These are phyloP conservation scores for Trypanosoma vivax DNA, from an alignment of 208 protist genomes.

Conservation along the genomic window DNA sequence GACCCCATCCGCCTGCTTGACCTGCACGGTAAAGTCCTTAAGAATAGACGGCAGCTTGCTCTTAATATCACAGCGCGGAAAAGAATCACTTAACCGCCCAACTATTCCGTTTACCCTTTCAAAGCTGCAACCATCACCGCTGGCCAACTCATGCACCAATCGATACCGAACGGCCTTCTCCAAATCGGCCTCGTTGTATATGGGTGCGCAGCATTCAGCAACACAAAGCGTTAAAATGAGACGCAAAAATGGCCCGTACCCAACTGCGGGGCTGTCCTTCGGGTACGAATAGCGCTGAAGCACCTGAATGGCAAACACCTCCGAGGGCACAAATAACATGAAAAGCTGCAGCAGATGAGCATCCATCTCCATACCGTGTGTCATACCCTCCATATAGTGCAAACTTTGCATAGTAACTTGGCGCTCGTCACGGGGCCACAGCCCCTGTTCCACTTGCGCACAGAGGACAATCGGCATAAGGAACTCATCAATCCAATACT, in stretches of 20 bases:
- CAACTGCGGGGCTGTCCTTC: background rate
- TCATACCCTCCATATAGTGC: constrained; percentile 26
- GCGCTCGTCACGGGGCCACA: constrained; percentile 53
- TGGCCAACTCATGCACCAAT: constrained; percentile 14
- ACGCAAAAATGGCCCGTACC: constrained; percentile 33
- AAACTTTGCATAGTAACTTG: constrained; percentile 17
- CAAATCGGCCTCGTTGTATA: constrained; percentile 6
- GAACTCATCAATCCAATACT: constrained; percentile 52
- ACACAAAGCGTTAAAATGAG: constrained; percentile 50
- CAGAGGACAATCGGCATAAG: constrained; percentile 74
- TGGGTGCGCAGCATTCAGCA: background rate
- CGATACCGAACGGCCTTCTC: background rate
- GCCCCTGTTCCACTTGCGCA: constrained; percentile 37
- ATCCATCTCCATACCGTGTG: constrained; percentile 29
- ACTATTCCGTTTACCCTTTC: background rate
- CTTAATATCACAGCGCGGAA: background rate
- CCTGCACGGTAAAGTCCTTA: constrained; percentile 28
- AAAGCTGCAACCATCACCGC: background rate
- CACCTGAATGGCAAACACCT: constrained; percentile 46
- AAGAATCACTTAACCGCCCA: background rate
- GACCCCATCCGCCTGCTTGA: constrained; percentile 18
- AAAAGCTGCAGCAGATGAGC: constrained; percentile 61
- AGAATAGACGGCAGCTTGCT: constrained; percentile 18
- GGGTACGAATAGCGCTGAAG: constrained; percentile 32
- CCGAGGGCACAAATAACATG: constrained; percentile 35